Conservation (phyloP, 192 early-diverging fungal genomes). For the Podila horticola region DNA sequence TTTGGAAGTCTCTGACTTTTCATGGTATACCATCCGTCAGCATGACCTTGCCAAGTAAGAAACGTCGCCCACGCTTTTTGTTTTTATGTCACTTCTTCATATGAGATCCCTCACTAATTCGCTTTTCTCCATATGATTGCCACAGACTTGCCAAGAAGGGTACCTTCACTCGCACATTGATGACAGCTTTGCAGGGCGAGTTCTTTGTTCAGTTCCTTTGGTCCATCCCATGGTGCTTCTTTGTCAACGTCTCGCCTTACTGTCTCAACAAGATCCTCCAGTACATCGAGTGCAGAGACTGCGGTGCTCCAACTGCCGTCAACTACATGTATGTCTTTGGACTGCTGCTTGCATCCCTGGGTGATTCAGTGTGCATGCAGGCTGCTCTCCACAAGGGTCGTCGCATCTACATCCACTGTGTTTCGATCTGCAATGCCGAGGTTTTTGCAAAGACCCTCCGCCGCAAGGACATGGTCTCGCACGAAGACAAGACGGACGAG, state of each 20-base stretch:
- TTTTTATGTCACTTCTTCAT: neutral
- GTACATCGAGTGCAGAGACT: conserved; percentile 43
- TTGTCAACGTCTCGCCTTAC: conserved; percentile 18
- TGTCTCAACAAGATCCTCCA: conserved; percentile 38
- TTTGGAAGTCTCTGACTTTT: conserved; percentile 57
- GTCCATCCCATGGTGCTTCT: conserved; percentile 14
- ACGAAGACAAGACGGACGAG: conserved; percentile 24
- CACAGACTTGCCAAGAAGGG: conserved; percentile 1
- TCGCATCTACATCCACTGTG: conserved; percentile 62
- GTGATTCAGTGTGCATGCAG: conserved; percentile 56
- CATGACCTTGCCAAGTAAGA: conserved; percentile 19
- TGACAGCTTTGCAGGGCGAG: conserved; percentile 14
- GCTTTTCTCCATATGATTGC: neutral
- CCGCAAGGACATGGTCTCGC: conserved; percentile 54
- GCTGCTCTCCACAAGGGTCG: conserved; percentile 72
- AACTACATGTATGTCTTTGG: conserved; percentile 67
- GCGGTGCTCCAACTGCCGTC: conserved; percentile 21
- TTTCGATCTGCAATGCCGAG: conserved; percentile 53
- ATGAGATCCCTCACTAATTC: neutral
- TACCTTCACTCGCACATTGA: conserved; percentile 12
- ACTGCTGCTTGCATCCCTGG: conserved; percentile 53
- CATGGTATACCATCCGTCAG: conserved; percentile 4
- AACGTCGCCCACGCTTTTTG: neutral
- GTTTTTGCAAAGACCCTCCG: conserved; percentile 59
- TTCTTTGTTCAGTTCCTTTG: conserved; percentile 25